Conservation (phyloP, 1,139 yeast genomes). For the Saccharomyces hybrid region DNA sequence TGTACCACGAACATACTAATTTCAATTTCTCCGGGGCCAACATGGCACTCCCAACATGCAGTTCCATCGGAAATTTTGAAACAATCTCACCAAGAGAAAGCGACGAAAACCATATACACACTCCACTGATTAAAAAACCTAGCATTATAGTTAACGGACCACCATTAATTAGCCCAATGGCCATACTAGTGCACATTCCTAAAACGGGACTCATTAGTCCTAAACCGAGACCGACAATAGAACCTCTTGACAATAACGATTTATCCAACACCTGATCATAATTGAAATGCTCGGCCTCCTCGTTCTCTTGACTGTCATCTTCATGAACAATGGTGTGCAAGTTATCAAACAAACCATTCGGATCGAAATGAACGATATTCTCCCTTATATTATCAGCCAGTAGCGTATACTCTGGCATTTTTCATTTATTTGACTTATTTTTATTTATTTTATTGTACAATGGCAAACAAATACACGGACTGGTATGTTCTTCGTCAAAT, state of each 20-base stretch:
- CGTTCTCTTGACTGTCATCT: slow-evolving; percentile 36
- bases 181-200: slow-evolving; percentile 63
- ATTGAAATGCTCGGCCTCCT: slow-evolving; percentile 58
- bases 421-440: background rate
- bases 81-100: slow-evolving; percentile 63
- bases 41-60: slow-evolving; percentile 68
- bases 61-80: slow-evolving; percentile 67
- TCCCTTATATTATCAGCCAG: slow-evolving; percentile 19
- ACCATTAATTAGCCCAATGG: slow-evolving; percentile 63
- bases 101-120: slow-evolving; percentile 55
- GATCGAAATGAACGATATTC: slow-evolving; percentile 18
- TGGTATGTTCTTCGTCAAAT: no score
- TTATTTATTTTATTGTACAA: background rate
- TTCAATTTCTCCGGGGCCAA: slow-evolving; percentile 52
- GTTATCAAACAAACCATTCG: slow-evolving; percentile 24
- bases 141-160: slow-evolving; percentile 64
- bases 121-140: slow-evolving; percentile 60
- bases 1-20: slow-evolving; percentile 56
- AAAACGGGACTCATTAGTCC: slow-evolving; percentile 74
- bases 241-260: slow-evolving; percentile 50
- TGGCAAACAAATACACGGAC: background rate
- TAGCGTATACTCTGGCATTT: slow-evolving; percentile 21
- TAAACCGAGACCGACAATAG: slow-evolving; percentile 66
- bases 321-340: slow-evolving; percentile 26
- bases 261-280: slow-evolving; percentile 63